Base-by-base conservation (phyloP, 2,329 filamentous ascomycete species). In the Arthrobotrys iridis region DNA sequence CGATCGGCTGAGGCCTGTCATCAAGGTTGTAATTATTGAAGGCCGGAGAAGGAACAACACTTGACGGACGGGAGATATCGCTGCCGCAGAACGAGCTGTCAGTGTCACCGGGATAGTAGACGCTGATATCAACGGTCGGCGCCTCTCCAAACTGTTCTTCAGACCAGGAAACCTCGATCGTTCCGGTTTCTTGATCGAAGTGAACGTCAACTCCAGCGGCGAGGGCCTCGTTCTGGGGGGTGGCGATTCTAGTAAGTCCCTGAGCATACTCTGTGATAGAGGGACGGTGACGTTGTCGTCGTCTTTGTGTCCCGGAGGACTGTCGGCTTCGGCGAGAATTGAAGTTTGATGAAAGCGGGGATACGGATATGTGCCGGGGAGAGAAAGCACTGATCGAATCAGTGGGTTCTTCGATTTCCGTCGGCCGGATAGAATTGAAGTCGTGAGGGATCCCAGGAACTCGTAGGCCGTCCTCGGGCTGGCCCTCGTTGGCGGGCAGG, bases 161-260 rank as follows among this genome's bases (percentile, higher is more conserved):
- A 4, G 72, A 76, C 72, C 72, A 76, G 5, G 72, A 76, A 58
- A 76, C 72, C 55, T 76, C 72, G 30, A 76, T 71, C 2, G 72
- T 76, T 8, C 72, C 72, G n/a, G 58, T 71, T 43, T 76, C 72
- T 66, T 76, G 72, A 26, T 76, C 72, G 11, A 71, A 76, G 24
- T 76, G 72, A 33, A 76, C 72, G 30, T 76, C 72, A 20, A 76
- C 59, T 22, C 65, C 72, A 10, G 72, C 72, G 6, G 65, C 46
- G 7, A 45, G 28, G 8, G 55, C n/a, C 11, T 63, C 57, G 37
- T 41, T 63, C n/a, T 75, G 55, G 18, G 57, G n/a, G 18, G 71
- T 62, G 7, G 62, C 22, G 37, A 50, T 28, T 10, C 30, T 13
- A 22, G 64, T 15, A 5, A 57, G 15, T 10, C 57, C 40, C 13